These are phyloP conservation scores for Cyclocybe cylindracea DNA, from an alignment of 768 basidiomycete species.

Conservation along the genomic window DNA sequence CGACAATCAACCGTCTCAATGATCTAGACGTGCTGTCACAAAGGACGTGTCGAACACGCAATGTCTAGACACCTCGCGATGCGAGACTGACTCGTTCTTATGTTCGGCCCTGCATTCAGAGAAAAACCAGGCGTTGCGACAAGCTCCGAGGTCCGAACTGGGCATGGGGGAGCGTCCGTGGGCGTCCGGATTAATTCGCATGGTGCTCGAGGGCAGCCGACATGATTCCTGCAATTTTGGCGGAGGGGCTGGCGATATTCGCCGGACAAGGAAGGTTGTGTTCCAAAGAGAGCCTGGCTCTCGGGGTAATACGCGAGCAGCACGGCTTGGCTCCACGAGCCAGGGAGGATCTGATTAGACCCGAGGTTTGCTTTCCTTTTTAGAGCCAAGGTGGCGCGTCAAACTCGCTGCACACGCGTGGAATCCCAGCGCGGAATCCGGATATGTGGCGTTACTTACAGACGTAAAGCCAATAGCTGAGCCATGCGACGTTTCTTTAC, in stretches of 20 bases:
- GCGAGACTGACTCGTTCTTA: background rate
- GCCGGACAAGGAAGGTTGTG: slow-evolving; percentile 18
- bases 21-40: slow-evolving; percentile 13
- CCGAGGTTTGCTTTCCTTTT: too few species aligned
- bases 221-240: slow-evolving; percentile 18
- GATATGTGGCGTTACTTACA: slow-evolving; percentile 40
- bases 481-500: slow-evolving; percentile 29
- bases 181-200: slow-evolving; percentile 1
- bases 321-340: slow-evolving; percentile 6
- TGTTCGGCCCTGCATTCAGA: slow-evolving; percentile 1
- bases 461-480: slow-evolving; percentile 36
- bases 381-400: slow-evolving; percentile 28
- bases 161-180: too few species aligned
- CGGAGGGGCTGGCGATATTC: slow-evolving; percentile 15
- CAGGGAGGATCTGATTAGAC: too few species aligned
- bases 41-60: slow-evolving; percentile 15
- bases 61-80: slow-evolving; percentile 12
- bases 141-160: too few species aligned
- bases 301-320: slow-evolving; percentile 17
- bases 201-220: slow-evolving; percentile 24
- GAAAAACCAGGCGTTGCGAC: too few species aligned
- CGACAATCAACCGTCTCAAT: slow-evolving; percentile 1
- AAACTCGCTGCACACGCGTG: slow-evolving; percentile 15
- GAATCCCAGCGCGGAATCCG: slow-evolving; percentile 32
- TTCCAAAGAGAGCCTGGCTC: slow-evolving; percentile 17